Evolutionary conservation across 768 basidiomycete species (phyloP).

Genomic region (Lyophyllum semitale): DNA sequence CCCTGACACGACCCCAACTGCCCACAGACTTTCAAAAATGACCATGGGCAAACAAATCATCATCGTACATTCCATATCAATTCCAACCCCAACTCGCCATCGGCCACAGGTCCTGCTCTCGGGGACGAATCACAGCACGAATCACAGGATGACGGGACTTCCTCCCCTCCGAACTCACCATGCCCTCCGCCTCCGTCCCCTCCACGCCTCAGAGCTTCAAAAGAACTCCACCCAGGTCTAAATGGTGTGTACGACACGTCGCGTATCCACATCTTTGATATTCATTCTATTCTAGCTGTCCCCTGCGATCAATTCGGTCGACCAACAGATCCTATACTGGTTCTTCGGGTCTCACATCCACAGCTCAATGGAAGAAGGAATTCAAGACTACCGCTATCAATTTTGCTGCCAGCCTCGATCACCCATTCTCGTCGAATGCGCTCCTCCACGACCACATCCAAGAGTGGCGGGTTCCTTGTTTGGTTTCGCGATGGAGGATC

Average conservation of each 20-base stretch:
- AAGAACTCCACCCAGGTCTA: neutral
- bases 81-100: neutral
- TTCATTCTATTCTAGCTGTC: neutral
- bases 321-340: neutral
- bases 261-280: neutral
- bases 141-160: neutral
- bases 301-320: constrained; percentile 13
- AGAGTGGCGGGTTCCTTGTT: neutral
- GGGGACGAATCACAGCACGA: too few relatives aligned
- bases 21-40: neutral
- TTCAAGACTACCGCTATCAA: neutral
- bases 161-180: neutral
- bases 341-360: neutral
- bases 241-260: neutral
- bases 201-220: neutral
- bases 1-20: neutral
- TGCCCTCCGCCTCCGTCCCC: neutral
- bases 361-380: neutral
- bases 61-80: neutral
- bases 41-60: neutral
- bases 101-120: neutral
- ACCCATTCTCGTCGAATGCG: neutral
- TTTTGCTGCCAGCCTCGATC: neutral
- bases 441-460: neutral
- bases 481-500: neutral